phyloP scores from a whole-genome alignment of 169 alveolate species.

The Plasmodium inui region DNA sequence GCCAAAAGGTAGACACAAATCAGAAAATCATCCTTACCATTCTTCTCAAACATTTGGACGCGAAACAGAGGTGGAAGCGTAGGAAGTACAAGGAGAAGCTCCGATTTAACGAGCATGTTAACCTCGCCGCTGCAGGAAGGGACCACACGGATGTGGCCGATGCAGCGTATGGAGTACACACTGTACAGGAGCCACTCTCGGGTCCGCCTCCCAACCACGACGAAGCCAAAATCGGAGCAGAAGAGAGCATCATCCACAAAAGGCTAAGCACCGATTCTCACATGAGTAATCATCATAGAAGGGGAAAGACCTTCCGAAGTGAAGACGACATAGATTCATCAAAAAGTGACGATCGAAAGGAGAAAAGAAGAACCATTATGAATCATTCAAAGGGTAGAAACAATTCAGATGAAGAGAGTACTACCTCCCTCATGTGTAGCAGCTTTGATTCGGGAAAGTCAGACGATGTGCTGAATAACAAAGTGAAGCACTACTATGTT shows the following conservation, averaged over 20 bases:
- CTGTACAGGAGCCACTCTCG: background rate
- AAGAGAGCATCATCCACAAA: background rate
- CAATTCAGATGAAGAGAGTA: slow-evolving; percentile 86
- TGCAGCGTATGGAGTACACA: background rate
- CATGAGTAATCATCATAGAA: background rate
- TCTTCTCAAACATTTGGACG: slow-evolving; percentile 18
- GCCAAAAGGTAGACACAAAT: slow-evolving; percentile 7
- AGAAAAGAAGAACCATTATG: background rate
- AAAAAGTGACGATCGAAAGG: background rate
- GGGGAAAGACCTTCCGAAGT: background rate
- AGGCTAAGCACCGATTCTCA: background rate
- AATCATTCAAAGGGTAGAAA: slow-evolving; percentile 9
- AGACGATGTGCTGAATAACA: slow-evolving; percentile 23
- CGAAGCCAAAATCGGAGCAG: background rate
- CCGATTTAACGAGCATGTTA: background rate
- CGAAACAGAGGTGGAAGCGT: slow-evolving; percentile 1
- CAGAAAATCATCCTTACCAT: slow-evolving; percentile 42
- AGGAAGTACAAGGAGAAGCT: slow-evolving; percentile 1
- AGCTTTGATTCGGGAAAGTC: slow-evolving; percentile 11
- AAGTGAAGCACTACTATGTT: slow-evolving; percentile 23
- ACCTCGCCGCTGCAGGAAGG: background rate
- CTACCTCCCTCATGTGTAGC: slow-evolving; percentile 38
- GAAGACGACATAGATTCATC: background rate
- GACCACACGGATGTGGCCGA: background rate
- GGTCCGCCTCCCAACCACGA: background rate